Evolutionary conservation across 148 eudicot species (phyloP), one percentile per base, ranked within the genome.

Genomic region (Bassia scoparia): DNA sequence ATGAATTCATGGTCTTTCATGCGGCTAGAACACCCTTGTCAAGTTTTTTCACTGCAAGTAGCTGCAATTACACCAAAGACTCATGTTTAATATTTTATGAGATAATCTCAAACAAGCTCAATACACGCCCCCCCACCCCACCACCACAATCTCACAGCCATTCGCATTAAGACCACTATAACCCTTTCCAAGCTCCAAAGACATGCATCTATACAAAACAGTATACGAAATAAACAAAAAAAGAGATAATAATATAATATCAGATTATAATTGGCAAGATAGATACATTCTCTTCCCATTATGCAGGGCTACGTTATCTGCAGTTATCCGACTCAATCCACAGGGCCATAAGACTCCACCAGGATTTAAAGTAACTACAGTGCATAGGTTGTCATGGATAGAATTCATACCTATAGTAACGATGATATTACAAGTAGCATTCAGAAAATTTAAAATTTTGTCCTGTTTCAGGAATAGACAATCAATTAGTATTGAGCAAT

Each of bases 31-130:
- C 81, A 74, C 87, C 88, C 82, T 83, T 95, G 83, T 95, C 96
- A 75, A 95, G 83, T 75, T 91, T 91, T 85, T 89, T 95, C 71
- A 91, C 87, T 38, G 98, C 98, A 46, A 91, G 81, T 24, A 89
- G 67, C 98, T 95, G 82, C 77, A 82, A 60, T 76, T 72, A 75
- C 81, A 48, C 44, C 71, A 78, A 69, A 55, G 59, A 23, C 49
- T 62, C 24, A 58, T 52, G 62, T 44, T 67, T 31, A 66, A 12
- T 60, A 3, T 69, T 24, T 10, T 54, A 26, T 21, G 21, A 63
- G 16, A 41, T 56, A 26, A 52, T 54, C 18, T 71, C 31, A 26
- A 20, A 50, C 46, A 55, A 29, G 61, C 29, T 58, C 44, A 44
- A 49, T 3, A 59, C 33, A n/a, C 59, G 44, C 77, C 60, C 16